Evolutionary conservation across 257 asterid species (phyloP).

Genomic region (Paulownia fortunei): DNA sequence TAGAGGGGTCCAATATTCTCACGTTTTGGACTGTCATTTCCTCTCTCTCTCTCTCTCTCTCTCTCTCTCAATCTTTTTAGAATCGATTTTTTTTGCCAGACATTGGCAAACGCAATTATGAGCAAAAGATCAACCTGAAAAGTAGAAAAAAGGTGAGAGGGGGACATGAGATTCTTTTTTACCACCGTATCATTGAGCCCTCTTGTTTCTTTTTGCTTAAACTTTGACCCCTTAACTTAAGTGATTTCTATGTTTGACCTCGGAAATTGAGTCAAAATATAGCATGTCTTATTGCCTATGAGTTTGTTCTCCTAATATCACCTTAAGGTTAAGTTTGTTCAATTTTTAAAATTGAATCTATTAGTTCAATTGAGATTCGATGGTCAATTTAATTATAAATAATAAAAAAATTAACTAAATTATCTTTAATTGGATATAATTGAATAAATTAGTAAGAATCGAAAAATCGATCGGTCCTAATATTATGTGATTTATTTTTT

Average conservation of each 20-base stretch:
- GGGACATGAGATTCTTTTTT: neutral
- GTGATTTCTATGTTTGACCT: neutral
- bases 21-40: neutral
- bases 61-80: neutral
- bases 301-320: too few relatives aligned
- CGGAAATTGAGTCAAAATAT: neutral
- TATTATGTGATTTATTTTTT: too few relatives aligned
- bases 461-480: too few relatives aligned
- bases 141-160: neutral
- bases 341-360: too few relatives aligned
- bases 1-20: neutral
- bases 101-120: neutral
- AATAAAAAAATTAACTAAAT: too few relatives aligned
- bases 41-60: neutral
- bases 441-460: too few relatives aligned
- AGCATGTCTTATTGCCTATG: too few relatives aligned
- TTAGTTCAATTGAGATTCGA: too few relatives aligned
- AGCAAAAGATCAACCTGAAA: constrained; percentile 1
- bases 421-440: too few relatives aligned
- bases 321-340: too few relatives aligned
- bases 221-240: neutral
- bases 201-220: too few relatives aligned
- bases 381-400: too few relatives aligned
- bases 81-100: neutral
- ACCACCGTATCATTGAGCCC: neutral